Base-by-base conservation (phyloP, 495 filamentous ascomycete genomes). In the Aspergillus haitiensis region DNA sequence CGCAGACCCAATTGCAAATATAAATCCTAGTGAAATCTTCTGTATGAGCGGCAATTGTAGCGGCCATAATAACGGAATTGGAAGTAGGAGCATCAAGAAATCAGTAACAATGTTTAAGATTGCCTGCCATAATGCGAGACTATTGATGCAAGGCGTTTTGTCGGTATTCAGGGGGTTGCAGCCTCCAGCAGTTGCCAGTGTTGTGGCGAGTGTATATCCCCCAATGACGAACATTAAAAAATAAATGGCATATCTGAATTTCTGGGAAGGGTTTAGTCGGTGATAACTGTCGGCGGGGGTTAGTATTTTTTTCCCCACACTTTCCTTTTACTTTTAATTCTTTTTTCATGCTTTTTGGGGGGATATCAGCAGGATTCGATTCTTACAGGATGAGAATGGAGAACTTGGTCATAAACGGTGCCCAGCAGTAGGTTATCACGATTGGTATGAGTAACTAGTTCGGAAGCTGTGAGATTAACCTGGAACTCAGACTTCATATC, bases 341-440 rank as follows among this genome's bases (percentile, higher is more conserved):
- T 27, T 3, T 27, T 27, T 3, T 27, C 21, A 27, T 27, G 1
- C 21, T 3, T 27, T 27, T 27, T 27, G 21, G 21, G 21, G 21
- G 21, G 3, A 27, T 27, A 27, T 1, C 21, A 27, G 21, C 3
- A 27, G 21, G 21, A 27, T 1, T n/a, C 36, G 42, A 15, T 45
- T 46, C 52, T 44, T 42, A 45, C 49, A 52, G 49, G 15, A 52
- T 34, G 49, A 52, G 49, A 52, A 52, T 52, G 4, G 49, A 52
- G 31, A 52, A 52, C 32, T 52, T 52, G 49, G 49, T 52, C 49
- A 52, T 52, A 9, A 52, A 52, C 5, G 49, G 49, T 12, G 49
- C 49, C 49, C 49, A 52, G 49, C 49, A 52, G 49, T 52, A 52
- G 49, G 49, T 52, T 36, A 52, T 31, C 49, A 52, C 49, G 32